Base-by-base conservation (phyloP, 176 grass and related monocot genomes). In the Zizania latifolia region DNA sequence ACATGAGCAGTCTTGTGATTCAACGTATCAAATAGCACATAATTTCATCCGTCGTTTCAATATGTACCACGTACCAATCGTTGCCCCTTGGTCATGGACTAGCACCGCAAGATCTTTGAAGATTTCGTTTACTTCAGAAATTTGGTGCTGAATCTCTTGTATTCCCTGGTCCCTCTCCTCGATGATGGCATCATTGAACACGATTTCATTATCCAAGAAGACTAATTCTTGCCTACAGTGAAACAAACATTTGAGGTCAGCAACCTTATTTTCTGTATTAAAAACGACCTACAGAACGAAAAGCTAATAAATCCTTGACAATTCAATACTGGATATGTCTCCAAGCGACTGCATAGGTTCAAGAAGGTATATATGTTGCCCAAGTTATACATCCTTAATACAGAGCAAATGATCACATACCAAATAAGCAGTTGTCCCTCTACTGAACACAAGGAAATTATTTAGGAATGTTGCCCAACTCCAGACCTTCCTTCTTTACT, bases 71-170 rank as follows among this genome's bases (percentile, higher is more conserved):
- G 27, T 66, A 96, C 93, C 89, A 55, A 96, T 96, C 78, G 85
- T 77, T 81, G 65, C 65, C 79, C 93, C 93, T 87, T 96, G 93
- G 77, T 96, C 93, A 64, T 96, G 93, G 29, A 92, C 93, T 72
- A 96, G 86, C 70, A 96, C 89, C 76, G 93, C 93, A 77, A 96
- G 93, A 78, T 96, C 93, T 83, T 96, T 96, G 50, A 96, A 96
- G 35, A 96, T 96, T 77, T 96, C 93, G 1, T 90, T 96, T 78
- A 96, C 93, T 85, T 96, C 84, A 78, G 84, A 76, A 33, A 96
- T 92, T 77, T 96, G 89, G 19, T 96, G 78, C 50, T 96, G 93
- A 82, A 96, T 96, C 37, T 96, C 93, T 68, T 96, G 89, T 59
- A 96, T 92, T 51, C 93, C 93, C 65, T 92, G 93, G 24, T 96